phyloP scores from a whole-genome alignment of 768 basidiomycete genomes.

The Termitomyces sp. region DNA sequence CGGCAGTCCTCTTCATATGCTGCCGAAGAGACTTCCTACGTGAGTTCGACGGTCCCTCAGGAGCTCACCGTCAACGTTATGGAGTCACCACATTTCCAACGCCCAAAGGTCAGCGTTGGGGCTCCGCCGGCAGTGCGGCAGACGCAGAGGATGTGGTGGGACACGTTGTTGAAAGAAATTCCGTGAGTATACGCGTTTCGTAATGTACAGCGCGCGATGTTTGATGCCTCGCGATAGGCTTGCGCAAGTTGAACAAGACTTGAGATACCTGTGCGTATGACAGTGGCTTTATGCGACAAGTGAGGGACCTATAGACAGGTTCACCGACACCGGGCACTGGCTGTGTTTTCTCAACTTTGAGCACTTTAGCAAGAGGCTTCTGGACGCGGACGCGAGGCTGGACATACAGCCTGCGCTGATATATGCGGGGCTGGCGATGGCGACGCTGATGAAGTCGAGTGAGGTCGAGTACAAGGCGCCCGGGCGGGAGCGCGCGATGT shows the following conservation, averaged over 20 bases:
- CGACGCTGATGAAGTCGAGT: constrained; percentile 68
- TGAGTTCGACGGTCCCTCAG: constrained; percentile 31
- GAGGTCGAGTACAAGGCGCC: constrained; percentile 47
- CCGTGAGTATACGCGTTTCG: constrained; percentile 22
- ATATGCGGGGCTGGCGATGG: constrained; percentile 61
- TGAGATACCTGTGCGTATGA: constrained; percentile 42
- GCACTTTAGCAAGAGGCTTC: constrained; percentile 47
- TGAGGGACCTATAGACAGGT: constrained; percentile 31
- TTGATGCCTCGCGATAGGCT: constrained; percentile 25
- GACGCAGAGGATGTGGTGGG: constrained; percentile 39
- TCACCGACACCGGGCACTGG: constrained; percentile 57
- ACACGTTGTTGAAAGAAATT: constrained; percentile 29
- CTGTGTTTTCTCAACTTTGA: constrained; percentile 63
- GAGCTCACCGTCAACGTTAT: constrained; percentile 32
- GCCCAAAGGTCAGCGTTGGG: constrained; percentile 29
- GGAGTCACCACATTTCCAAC: constrained; percentile 23
- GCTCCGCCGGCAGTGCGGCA: constrained; percentile 26
- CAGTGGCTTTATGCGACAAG: too few species aligned
- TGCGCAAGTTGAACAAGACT: constrained; percentile 42
- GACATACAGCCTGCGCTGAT: constrained; percentile 69
- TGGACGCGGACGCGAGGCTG: constrained; percentile 43
- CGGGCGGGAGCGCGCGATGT: constrained; percentile 54
- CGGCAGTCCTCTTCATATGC: constrained; percentile 23
- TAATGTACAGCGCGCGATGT: neutral
- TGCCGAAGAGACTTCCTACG: constrained; percentile 30